Evolutionary conservation across 2,329 filamentous ascomycete genomes (phyloP).

Genomic region (Ophiostoma montium): DNA sequence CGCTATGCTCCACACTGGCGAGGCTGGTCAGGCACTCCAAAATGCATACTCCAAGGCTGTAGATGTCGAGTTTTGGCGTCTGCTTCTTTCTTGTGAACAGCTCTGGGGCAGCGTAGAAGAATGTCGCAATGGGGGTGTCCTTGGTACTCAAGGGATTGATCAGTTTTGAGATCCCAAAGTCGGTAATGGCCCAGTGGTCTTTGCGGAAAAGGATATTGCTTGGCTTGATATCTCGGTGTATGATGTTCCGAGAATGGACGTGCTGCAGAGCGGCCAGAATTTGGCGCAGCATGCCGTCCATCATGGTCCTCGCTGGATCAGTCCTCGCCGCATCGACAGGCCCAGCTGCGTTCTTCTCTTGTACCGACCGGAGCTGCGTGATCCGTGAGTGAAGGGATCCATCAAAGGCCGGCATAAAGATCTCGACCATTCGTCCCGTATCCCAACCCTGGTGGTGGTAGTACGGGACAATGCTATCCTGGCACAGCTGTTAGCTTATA

Average conservation of each 20-base stretch:
- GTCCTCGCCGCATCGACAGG: not conserved
- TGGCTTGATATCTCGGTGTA: slow-evolving; percentile 1
- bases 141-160: not conserved
- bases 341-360: not conserved
- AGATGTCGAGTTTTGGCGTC: not conserved
- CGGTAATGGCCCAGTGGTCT: slow-evolving; percentile 36
- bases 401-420: not conserved
- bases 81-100: not conserved
- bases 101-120: not conserved
- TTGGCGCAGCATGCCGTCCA: not conserved
- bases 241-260: slow-evolving; percentile 22
- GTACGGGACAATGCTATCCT: not conserved
- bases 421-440: not conserved
- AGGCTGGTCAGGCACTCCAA: too few relatives aligned
- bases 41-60: not conserved
- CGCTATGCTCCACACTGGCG: too few relatives aligned
- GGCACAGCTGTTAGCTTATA: not conserved
- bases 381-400: not conserved
- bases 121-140: not conserved
- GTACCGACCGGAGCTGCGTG: not conserved
- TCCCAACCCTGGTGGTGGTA: not conserved
- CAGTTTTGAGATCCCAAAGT: slow-evolving; percentile 30
- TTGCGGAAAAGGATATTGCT: slow-evolving; percentile 23
- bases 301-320: not conserved
- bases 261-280: slow-evolving; percentile 11